phyloP scores from a whole-genome alignment of 331 rosid species.

The Rosa hybrid region DNA sequence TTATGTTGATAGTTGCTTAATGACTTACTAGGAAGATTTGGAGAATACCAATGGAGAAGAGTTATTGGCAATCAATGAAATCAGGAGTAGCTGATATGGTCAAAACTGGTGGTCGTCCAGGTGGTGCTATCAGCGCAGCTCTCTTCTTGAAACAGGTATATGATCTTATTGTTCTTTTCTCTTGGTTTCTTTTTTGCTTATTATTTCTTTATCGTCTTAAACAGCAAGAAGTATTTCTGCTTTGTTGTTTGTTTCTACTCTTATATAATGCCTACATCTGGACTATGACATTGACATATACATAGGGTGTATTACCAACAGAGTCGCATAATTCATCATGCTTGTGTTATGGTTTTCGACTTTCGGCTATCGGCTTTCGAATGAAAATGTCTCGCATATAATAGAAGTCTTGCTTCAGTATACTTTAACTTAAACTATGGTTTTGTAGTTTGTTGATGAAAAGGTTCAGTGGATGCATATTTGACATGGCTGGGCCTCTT shows the following conservation, averaged over 20 bases:
- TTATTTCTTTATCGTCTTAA: neutral
- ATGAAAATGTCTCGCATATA: neutral
- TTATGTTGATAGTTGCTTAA: neutral
- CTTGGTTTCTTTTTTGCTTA: neutral
- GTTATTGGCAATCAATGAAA: constrained; percentile 97
- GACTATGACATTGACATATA: too few relatives aligned
- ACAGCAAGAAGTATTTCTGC: neutral
- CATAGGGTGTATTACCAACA: too few relatives aligned
- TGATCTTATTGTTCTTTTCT: neutral
- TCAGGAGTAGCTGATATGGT: constrained; percentile 97
- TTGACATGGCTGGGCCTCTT: constrained; percentile 91
- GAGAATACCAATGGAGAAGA: constrained; percentile 96
- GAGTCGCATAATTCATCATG: neutral
- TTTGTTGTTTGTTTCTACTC: neutral
- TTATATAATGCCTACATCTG: too few relatives aligned
- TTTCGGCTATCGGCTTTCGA: neutral
- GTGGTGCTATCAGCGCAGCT: constrained; percentile 90
- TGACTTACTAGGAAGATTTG: constrained; percentile 49
- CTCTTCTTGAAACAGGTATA: constrained; percentile 93
- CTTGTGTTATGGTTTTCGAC: neutral
- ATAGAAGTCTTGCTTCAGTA: neutral
- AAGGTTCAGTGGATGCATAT: constrained; percentile 97
- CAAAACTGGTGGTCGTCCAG: constrained; percentile 81
- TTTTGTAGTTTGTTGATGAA: constrained; percentile 88
- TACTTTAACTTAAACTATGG: constrained; percentile 10